Evolutionary conservation across 257 asterid species (phyloP), one percentile per base, ranked within the genome.

Genomic region (Solanum pimpinellifolium): DNA sequence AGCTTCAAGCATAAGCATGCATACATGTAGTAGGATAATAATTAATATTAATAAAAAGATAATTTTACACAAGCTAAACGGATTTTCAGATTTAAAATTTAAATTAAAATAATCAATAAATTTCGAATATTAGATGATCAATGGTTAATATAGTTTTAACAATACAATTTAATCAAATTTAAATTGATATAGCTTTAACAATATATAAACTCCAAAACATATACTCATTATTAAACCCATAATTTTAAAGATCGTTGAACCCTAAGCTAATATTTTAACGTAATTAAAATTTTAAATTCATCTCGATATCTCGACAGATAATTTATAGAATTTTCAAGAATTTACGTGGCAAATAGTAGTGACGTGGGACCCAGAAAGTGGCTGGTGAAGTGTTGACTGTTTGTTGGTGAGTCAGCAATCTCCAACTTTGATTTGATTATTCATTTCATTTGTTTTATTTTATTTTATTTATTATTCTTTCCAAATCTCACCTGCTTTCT

Each of bases 261-360:
- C 9, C 2, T 18, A 33, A 18, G 4, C 4, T 18, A 33, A 18
- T 20, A 73, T 73, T 73, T 18, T 35, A 7, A 18, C 0, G 16
- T 12, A 46, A 46, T 13, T 46, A 47, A 47, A 47, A 47, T 47
- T 47, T 47, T 47, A 2, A 49, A 49, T 49, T 15, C 0, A 7
- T 15, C 0, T 49, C 0, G 0, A 49, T 15, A 7, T 9, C 15
- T 5, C 5, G 0, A 35, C 1, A 20, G 3, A 4, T 31, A 15
- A 69, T 70, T 70, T 29, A 16, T 31, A 31, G 27, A 72, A 33
- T 16, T 72, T 72, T 33, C 15, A 4, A 33, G 27, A 72, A 72
- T n/a, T 4, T 7, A 72, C n/a, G 13, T 70, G 14, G n/a, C n/a
- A 0, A 72, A 72, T 72, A 18, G 78, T 72, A 9, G 7, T 72